Conservation (phyloP, 2,329 filamentous ascomycete genomes). For the Herpotrichia juniperi region DNA sequence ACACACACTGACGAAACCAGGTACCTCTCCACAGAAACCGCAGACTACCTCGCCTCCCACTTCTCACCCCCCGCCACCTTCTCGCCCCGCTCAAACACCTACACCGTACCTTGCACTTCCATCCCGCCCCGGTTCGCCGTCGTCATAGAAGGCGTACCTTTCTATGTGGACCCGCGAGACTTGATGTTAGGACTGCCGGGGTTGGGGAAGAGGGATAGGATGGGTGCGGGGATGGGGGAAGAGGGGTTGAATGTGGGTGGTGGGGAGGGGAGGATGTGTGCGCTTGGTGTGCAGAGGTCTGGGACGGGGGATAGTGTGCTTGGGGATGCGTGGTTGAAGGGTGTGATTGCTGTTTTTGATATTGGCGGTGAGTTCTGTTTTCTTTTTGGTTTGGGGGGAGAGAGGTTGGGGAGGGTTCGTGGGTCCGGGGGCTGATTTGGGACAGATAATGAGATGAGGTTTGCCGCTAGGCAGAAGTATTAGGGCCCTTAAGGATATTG, state of each 20-base stretch:
- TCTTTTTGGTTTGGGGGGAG: neutral
- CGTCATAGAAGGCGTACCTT: conserved; percentile 8
- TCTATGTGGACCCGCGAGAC: conserved; percentile 10
- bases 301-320: conserved; percentile 23
- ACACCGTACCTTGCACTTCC: conserved; percentile 22
- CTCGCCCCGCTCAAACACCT: conserved; percentile 10
- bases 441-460: conserved; percentile 42
- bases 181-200: conserved; percentile 7
- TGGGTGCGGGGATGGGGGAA: neutral
- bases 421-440: neutral
- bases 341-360: conserved; percentile 54
- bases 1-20: neutral
- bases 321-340: conserved; percentile 52
- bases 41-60: neutral
- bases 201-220: neutral
- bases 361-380: conserved; percentile 34
- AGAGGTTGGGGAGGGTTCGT: neutral
- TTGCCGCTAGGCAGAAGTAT: conserved; percentile 31
- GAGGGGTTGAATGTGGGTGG: neutral
- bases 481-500: neutral
- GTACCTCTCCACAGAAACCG: neutral
- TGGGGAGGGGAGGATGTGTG: neutral
- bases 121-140: conserved; percentile 9
- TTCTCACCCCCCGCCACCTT: conserved; percentile 20
- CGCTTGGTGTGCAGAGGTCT: conserved; percentile 10